Conservation (phyloP, 192 early-diverging fungal species). For the Coemansia sp. region DNA sequence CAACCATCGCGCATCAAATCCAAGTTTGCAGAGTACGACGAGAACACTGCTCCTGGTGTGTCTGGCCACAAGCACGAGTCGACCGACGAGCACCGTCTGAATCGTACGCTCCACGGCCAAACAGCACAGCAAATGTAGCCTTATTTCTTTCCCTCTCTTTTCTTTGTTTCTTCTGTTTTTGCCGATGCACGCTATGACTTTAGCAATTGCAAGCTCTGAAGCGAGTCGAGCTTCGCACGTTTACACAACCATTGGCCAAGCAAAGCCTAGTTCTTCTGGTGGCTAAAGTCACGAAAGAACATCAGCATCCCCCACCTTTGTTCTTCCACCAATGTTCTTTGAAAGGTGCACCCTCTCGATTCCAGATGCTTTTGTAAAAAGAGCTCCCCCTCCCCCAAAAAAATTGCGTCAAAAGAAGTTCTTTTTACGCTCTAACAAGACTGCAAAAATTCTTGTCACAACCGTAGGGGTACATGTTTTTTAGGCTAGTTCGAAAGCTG, state of each 20-base stretch:
- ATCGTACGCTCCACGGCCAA: neutral
- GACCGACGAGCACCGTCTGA: neutral
- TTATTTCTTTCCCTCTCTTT: neutral
- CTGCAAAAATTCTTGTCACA: neutral
- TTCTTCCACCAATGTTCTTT: neutral
- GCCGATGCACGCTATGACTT: neutral
- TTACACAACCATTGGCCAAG: neutral
- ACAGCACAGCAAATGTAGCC: neutral
- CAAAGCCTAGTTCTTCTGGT: neutral
- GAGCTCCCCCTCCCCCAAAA: too few relatives aligned
- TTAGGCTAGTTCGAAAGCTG: neutral
- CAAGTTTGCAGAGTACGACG: neutral
- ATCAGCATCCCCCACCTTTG: too few relatives aligned
- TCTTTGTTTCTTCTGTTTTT: neutral
- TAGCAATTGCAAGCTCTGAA: neutral
- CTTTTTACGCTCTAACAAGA: neutral
- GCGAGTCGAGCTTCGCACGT: neutral
- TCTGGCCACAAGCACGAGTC: neutral
- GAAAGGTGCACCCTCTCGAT: slow-evolving; percentile 4
- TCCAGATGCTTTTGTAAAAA: neutral
- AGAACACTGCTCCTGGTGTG: neutral
- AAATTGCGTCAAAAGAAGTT: neutral
- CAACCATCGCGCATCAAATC: slow-evolving; percentile 25
- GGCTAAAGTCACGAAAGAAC: neutral
- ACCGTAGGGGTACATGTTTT: slow-evolving; percentile 1